Base-by-base conservation (phyloP, 805 yeast genomes). In the Teunomyces lycoperdinae region DNA sequence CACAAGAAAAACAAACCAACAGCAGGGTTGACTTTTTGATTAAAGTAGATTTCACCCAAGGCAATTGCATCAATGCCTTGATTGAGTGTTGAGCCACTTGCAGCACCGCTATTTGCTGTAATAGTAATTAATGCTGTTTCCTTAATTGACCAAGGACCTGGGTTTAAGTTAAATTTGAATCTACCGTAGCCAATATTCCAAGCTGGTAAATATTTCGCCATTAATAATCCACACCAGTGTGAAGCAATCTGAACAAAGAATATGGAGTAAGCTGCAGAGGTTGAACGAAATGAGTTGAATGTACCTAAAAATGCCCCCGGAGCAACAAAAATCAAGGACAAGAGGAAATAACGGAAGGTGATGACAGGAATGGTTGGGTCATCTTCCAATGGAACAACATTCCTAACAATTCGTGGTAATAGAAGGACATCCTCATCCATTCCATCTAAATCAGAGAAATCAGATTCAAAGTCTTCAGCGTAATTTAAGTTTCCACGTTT, bases 121-220 rank as follows among this genome's bases (percentile, higher is more conserved):
- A 77, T 64, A 4, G 80, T 74, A 36, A 79, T 68, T 64, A 83
- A 45, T 24, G 79, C 74, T 11, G 80, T 70, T 55, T 78, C 82
- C 48, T 77, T 77, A 29, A 78, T 70, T 2, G 79, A 62, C 81
- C 81, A 78, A 0, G 82, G 81, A 3, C 80, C 78, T 0, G 83
- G 82, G 47, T 78, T 78, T 42, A 75, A 54, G 48, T 62, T 64
- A 51, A 75, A 68, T 32, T 55, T 54, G 47, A 58, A 55, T 5
- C 58, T 46, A 10, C 57, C 55, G 9, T 60, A 44, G 4, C 48
- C 50, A 5, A 68, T 48, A 6, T 46, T 49, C 46, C 58, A 63
- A 7, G 54, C 48, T 0, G 83, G 83, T 8, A 78, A 58, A 0
- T 57, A 60, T 24, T 49, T 54, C 0, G 81, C 78, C 47, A 78